Evolutionary conservation across 192 early-diverging fungal genomes (phyloP), one percentile per base, ranked within the genome.

Genomic region (Phycomyces blakesleeanus): DNA sequence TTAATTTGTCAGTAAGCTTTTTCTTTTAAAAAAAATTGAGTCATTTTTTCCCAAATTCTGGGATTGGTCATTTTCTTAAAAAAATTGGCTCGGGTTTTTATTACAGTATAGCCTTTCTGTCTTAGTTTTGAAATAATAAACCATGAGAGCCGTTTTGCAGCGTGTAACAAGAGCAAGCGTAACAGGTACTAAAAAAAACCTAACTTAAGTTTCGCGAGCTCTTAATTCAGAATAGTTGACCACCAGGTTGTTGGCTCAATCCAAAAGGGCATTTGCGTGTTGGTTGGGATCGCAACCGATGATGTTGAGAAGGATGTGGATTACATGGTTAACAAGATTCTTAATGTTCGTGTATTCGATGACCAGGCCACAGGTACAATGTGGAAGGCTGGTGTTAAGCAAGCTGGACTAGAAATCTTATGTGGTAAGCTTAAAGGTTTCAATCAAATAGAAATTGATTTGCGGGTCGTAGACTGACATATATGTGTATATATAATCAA

Each of bases 321-420:
- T 21, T 94, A 87, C 66, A 88, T 96, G 82, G 87, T 89, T 0
- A 84, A 83, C 18, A 98, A 98, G 76, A 68, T 98, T 21, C 72
- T 91, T 0, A 86, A 71, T 41, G 70, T 96, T 21, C 83, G 87
- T 8, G 78, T 98, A 2, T 98, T 92, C 63, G 81, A 86, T n/a
- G 83, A 86, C 55, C 77, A 72, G 20, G 24, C 16, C 20, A 67
- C 73, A 22, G 85, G 87, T 6, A 68, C 67, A 29, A 84, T 87
- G 78, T 98, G 93, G 95, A 86, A 85, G 64, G 84, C 83, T 62
- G 85, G 85, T 49, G 91, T 91, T 59, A 84, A 85, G 55, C 89
- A 94, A 59, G 63, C 83, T 8, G 84, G 79, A 0, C 72, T 86
- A 9, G 89, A 92, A 66, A 74, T 98, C 10, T 75, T 98, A 40